These are phyloP conservation scores for Prillingera fragicola DNA, from an alignment of 1,284 basidiomycete genomes.

Conservation along the genomic window DNA sequence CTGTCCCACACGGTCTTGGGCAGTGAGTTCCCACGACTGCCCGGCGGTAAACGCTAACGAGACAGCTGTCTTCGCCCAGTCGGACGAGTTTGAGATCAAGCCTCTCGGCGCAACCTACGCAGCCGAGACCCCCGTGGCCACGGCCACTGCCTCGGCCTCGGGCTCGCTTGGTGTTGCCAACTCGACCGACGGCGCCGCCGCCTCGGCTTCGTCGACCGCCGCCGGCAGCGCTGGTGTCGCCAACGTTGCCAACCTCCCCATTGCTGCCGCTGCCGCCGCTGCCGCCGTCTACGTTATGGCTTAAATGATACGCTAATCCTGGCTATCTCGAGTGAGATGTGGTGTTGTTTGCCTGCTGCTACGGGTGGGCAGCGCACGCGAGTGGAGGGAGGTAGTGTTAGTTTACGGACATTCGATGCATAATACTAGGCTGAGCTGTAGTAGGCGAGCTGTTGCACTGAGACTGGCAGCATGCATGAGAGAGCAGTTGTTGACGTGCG, in stretches of 20 bases:
- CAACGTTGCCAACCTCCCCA: background rate
- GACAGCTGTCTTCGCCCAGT: conserved; percentile 58
- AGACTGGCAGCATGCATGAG: no score
- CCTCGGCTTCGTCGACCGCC: conserved; percentile 1
- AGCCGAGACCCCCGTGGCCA: conserved; percentile 46
- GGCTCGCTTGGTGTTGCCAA: conserved; percentile 1
- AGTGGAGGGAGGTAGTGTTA: background rate
- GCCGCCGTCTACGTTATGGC: conserved; percentile 8
- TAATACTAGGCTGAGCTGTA: conserved; percentile 1
- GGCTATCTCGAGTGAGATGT: background rate
- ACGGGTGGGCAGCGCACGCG: background rate
- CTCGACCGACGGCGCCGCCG: background rate
- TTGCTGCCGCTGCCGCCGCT: conserved; percentile 9
- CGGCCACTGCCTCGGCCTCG: conserved; percentile 6
- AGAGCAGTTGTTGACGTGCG: no score
- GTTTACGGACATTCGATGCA: conserved; percentile 5
- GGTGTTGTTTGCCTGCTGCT: background rate
- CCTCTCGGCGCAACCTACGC: conserved; percentile 60
- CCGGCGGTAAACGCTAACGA: conserved; percentile 1
- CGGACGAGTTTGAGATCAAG: conserved; percentile 63
- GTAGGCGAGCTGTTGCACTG: background rate
- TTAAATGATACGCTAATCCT: conserved; percentile 1
- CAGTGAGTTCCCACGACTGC: conserved; percentile 48
- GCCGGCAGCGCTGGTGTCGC: conserved; percentile 2
- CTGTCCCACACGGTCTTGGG: conserved; percentile 58